Evolutionary conservation across 345 rosid species (phyloP).

Genomic region (Brassica nigra): DNA sequence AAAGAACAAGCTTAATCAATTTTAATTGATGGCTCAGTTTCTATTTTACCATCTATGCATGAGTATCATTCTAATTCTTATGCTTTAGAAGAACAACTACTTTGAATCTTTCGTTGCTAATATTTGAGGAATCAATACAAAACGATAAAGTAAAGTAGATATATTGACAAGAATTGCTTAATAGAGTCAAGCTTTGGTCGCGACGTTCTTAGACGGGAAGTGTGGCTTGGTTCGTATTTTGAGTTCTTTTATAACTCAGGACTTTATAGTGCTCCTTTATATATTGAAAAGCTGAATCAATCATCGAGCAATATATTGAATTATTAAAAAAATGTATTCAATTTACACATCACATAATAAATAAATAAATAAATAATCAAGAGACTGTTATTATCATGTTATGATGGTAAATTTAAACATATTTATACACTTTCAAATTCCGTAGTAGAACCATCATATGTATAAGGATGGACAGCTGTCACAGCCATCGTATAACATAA

Average conservation of each 20-base stretch:
- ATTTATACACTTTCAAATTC: not conserved
- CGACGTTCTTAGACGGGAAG: conserved; percentile 31
- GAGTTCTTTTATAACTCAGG: conserved; percentile 12
- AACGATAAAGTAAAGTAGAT: not conserved
- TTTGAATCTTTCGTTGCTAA: not conserved
- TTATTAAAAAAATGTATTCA: not conserved
- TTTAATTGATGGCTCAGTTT: not conserved
- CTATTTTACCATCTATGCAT: not conserved
- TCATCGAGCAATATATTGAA: conserved; percentile 18
- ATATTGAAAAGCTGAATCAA: conserved; percentile 23
- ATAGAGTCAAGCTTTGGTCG: conserved; percentile 16
- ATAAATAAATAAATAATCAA: too few species aligned
- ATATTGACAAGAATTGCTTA: not conserved
- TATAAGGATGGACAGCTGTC: not conserved
- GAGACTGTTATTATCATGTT: too few species aligned
- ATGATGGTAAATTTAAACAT: not conserved
- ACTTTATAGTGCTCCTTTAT: conserved; percentile 22
- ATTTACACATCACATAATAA: not conserved
- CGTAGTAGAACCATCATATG: not conserved
- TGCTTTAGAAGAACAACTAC: not conserved
- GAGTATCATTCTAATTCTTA: not conserved
- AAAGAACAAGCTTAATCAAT: not conserved
- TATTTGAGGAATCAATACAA: conserved; percentile 19
- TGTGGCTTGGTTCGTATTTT: conserved; percentile 19
- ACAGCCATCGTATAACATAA: not conserved